Evolutionary conservation across 2,329 filamentous ascomycete species (phyloP).

Genomic region (Colletotrichum sidae): DNA sequence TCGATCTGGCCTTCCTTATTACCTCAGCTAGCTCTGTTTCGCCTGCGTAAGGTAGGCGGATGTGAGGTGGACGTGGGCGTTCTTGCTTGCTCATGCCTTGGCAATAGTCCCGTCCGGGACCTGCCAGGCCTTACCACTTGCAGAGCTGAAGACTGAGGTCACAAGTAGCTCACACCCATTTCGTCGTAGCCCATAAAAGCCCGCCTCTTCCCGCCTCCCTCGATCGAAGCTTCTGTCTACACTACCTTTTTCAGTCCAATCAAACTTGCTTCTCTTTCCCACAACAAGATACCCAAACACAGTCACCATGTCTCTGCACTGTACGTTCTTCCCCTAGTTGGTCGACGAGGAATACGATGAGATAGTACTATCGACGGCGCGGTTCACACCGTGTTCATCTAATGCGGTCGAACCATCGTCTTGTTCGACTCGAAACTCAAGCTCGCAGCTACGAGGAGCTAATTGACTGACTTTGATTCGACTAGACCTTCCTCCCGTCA

Average conservation of each 20-base stretch:
- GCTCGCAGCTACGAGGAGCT: not conserved
- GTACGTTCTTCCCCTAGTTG: slow-evolving; percentile 51
- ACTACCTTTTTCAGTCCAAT: slow-evolving; percentile 20
- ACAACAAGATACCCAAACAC: slow-evolving; percentile 31
- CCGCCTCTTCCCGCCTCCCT: slow-evolving; percentile 26
- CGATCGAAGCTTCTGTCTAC: not conserved
- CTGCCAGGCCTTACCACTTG: slow-evolving; percentile 17
- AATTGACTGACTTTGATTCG: not conserved
- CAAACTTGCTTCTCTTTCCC: slow-evolving; percentile 22
- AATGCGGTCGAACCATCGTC: not conserved
- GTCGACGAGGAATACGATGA: not conserved
- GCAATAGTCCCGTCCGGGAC: not conserved
- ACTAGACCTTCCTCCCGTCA: slow-evolving; percentile 78
- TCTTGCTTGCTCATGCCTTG: slow-evolving; percentile 20
- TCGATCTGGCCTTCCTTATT: slow-evolving; percentile 27
- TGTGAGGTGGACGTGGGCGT: slow-evolving; percentile 1
- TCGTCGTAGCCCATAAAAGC: slow-evolving; percentile 34
- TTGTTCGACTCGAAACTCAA: not conserved
- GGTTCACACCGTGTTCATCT: not conserved
- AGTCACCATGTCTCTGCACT: slow-evolving; percentile 69
- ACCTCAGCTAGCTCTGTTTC: slow-evolving; percentile 33
- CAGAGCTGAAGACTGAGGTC: slow-evolving; percentile 34
- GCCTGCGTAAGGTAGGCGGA: slow-evolving; percentile 5
- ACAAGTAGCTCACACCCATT: slow-evolving; percentile 30
- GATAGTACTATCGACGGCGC: not conserved